phyloP scores from a whole-genome alignment of 495 filamentous ascomycete genomes.

The Penicillium cosmopolitanum region DNA sequence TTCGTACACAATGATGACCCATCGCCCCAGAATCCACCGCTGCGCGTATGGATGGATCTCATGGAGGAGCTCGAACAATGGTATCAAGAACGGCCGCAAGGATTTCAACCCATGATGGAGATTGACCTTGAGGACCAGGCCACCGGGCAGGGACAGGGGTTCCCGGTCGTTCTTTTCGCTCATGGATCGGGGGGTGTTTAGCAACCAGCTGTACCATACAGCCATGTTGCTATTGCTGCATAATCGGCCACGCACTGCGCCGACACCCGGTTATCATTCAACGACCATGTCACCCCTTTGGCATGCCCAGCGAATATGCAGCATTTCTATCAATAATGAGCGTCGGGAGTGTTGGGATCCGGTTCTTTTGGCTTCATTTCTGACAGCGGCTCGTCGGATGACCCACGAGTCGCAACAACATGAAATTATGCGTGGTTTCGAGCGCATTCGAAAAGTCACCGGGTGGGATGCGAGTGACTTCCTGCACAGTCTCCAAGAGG shows the following conservation, averaged over 20 bases:
- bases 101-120: slow-evolving; percentile 41
- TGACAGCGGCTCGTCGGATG: slow-evolving; percentile 39
- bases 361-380: slow-evolving; percentile 40
- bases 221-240: slow-evolving; percentile 45
- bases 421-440: slow-evolving; percentile 33
- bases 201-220: slow-evolving; percentile 48
- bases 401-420: slow-evolving; percentile 41
- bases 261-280: slow-evolving; percentile 20
- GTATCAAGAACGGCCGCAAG: slow-evolving; percentile 38
- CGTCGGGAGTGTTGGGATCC: slow-evolving; percentile 40
- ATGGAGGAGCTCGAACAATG: slow-evolving; percentile 36
- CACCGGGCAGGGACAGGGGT: slow-evolving; percentile 25
- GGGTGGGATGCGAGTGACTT: slow-evolving; percentile 36
- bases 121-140: slow-evolving; percentile 20
- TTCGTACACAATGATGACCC: slow-evolving; percentile 30
- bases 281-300: slow-evolving; percentile 37
- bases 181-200: slow-evolving; percentile 44
- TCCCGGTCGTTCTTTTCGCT: slow-evolving; percentile 45
- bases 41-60: slow-evolving; percentile 31
- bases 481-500: slow-evolving; percentile 22
- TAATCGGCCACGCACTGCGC: slow-evolving; percentile 39
- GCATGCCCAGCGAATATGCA: slow-evolving; percentile 42
- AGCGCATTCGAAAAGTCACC: slow-evolving; percentile 32
- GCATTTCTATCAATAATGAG: slow-evolving; percentile 44
- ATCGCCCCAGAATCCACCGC: slow-evolving; percentile 13